Evolutionary conservation across 148 eudicot species (phyloP), one percentile per base, ranked within the genome.

Genomic region (Salicornia ramosissima): DNA sequence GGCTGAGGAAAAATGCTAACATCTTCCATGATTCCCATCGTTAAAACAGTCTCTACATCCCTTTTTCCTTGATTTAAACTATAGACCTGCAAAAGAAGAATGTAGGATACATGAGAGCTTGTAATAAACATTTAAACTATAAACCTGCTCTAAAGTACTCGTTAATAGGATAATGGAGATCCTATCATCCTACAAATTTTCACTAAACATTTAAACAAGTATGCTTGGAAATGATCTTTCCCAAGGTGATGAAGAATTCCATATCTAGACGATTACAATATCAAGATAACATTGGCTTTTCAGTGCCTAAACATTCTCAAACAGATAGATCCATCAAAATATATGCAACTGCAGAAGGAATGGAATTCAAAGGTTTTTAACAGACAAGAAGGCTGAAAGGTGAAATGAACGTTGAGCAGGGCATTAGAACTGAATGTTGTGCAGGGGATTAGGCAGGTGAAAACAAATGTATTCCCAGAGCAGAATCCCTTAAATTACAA

Each of bases 11-110:
- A 85, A 71, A 94, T 91, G 75, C 93, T 94, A 65, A 89, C 96
- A 85, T 94, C 99, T 68, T 94, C 99, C 99, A 94, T 94, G 40
- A 87, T 82, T 75, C 99, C 99, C 99, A 91, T 95, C 7, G 97
- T 86, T 75, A 91, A 75, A 49, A 95, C 80, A 60, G 97, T 95
- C 47, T 95, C 99, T 10, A 87, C 97, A 76, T 95, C 99, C 79
- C 97, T 85, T 85, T 87, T 95, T 43, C 96, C 99, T 81, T 95
- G 99, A 91, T 91, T 86, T 86, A 95, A 83, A 78, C 97, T 95
- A 77, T 95, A 95, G 22, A 95, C 99, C 99, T 95, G 76, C 29
- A 70, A 52, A 70, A 68, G 61, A 45, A 30, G 51, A 39, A 61
- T 28, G 33, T n/a, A 58, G 19, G n/a, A 42, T 22, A 67, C 39